Evolutionary conservation across 2,329 filamentous ascomycete species (phyloP).

Genomic region (Cercospora berteroae): DNA sequence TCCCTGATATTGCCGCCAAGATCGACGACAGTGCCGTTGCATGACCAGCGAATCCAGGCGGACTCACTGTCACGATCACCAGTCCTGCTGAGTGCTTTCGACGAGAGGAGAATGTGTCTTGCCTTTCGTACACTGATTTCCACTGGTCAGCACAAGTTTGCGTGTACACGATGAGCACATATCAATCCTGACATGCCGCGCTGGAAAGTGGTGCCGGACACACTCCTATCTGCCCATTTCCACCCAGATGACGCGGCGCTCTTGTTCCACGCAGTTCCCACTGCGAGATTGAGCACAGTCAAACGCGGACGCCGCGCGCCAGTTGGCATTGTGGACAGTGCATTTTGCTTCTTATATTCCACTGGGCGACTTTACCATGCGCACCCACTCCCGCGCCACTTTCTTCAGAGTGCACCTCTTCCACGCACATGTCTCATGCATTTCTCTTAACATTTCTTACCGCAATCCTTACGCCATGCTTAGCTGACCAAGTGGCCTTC

Average conservation of each 20-base stretch:
- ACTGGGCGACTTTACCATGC: neutral
- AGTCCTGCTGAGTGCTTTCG: neutral
- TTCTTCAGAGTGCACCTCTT: neutral
- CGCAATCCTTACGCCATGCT: neutral
- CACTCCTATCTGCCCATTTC: neutral
- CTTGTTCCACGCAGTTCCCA: neutral
- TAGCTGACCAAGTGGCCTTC: conserved; percentile 24
- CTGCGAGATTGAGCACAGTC: neutral
- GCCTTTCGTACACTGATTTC: neutral
- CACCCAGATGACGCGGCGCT: conserved; percentile 6
- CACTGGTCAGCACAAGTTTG: neutral
- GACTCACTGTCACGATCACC: neutral
- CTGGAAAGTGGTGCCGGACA: neutral
- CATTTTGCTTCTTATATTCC: neutral
- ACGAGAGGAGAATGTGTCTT: neutral
- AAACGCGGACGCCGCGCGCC: neutral
- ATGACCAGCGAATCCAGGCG: neutral
- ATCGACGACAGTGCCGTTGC: neutral
- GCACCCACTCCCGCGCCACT: neutral
- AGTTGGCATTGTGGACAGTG: conserved; percentile 1
- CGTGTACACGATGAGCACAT: neutral
- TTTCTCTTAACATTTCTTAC: neutral
- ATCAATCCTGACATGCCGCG: neutral
- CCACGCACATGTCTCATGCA: neutral
- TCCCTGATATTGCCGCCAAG: neutral